Base-by-base conservation (phyloP, 1,139 yeast genomes). In the Groenewaldozyma sp. region DNA sequence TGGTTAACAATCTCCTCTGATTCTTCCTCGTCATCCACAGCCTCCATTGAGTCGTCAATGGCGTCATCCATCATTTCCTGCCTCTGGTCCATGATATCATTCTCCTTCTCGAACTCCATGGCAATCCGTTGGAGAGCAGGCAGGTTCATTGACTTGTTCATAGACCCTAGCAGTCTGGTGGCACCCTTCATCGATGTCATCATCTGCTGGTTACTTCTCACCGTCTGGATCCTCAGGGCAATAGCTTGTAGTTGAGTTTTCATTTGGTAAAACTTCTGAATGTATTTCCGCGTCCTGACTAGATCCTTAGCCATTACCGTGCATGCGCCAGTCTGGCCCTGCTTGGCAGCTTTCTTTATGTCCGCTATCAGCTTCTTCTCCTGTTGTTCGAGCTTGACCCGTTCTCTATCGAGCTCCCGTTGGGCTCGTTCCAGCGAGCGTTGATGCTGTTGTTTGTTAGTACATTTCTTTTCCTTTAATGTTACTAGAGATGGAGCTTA, bases 1-100 rank as follows among this genome's bases (percentile, higher is more conserved):
- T 82, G 86, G 56, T 80, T 77, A 43, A 93, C 88, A 35, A 91
- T 82, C 54, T 88, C 96, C 55, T 91, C 97, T 11, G 84, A 82
- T 58, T 91, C 96, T 51, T 84, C 95, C 19, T 43, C 78, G 81
- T 39, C 87, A 45, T 82, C 78, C 48, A 77, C 87, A 57, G 79
- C 84, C 41, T 82, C 94, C 87, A 88, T 84, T 21, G 91, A 81
- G 58, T 88, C 96, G 58, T 91, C 98, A 52, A 93, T 81, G 11
- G 95, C 94, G 57, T 91, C 98, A 59, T 91, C 98, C 84, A 91
- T 93, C 74, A 91, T 86, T 57, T 93, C 99, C 60, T 91, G 97
- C 54, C 95, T 81, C 64, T 91, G 98, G 60, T 91, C 97, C 97
- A 91, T 91, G 57, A 93, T 67, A 58, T 91, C 98, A 61, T 83